Conservation (phyloP, 352 stramenopile species). For the Plasmopara halstedii region DNA sequence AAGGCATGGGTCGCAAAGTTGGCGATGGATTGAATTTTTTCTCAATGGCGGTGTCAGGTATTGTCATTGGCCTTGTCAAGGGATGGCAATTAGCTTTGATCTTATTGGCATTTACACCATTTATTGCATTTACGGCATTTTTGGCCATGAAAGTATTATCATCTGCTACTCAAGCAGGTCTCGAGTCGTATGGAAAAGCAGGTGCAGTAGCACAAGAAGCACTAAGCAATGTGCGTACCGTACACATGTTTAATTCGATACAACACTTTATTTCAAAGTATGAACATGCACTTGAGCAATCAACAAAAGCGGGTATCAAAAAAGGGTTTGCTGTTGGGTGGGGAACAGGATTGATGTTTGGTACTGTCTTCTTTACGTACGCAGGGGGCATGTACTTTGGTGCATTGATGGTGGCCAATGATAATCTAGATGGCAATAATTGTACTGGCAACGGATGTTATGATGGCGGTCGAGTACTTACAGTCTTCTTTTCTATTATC, state of each 20-base stretch:
- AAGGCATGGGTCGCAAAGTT: constrained; percentile 56
- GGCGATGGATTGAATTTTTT: constrained; percentile 49
- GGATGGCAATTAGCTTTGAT: constrained; percentile 64
- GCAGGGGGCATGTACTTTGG: constrained; percentile 75
- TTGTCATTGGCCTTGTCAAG: constrained; percentile 56
- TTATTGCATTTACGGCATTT: constrained; percentile 44
- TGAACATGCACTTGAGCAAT: constrained; percentile 30
- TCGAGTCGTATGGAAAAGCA: constrained; percentile 57
- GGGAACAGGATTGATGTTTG: constrained; percentile 61
- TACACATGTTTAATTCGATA: constrained; percentile 75
- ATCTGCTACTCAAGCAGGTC: constrained; percentile 32
- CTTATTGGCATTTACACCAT: constrained; percentile 52
- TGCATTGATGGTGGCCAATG: constrained; percentile 51
- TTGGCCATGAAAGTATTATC: constrained; percentile 47
- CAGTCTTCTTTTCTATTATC: constrained; percentile 64
- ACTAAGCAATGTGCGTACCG: constrained; percentile 62
- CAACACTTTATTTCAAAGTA: constrained; percentile 56
- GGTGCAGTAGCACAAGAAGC: constrained; percentile 67
- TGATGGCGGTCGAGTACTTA: constrained; percentile 56
- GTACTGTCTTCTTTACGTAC: constrained; percentile 64
- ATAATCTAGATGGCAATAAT: constrained; percentile 35
- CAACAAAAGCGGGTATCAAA: constrained; percentile 42
- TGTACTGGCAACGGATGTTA: constrained; percentile 43
- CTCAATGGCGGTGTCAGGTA: constrained; percentile 52
- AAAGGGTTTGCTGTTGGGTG: constrained; percentile 37